A percentile compares a stretch with the other conserved stretches of the same genome.
phyloP scores from a whole-genome alignment of 495 filamentous ascomycete genomes.

The Friedmanniomyces simplex region DNA sequence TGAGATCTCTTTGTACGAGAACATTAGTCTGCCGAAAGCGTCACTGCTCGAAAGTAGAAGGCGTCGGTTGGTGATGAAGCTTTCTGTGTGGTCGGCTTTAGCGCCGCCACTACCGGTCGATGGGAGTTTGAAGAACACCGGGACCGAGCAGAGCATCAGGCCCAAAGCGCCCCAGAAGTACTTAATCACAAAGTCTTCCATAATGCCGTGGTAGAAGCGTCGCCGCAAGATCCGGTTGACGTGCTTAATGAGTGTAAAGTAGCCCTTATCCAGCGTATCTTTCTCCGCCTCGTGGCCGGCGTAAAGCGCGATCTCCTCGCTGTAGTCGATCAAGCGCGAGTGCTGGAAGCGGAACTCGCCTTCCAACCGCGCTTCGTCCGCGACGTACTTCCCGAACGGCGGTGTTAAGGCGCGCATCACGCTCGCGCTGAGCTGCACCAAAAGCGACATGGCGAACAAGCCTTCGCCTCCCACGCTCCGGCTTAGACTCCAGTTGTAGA shows the following conservation, averaged over 20 bases:
- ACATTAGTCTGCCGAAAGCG: conserved; percentile 94
- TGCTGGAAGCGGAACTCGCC: conserved; percentile 96
- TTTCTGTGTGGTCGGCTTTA: conserved; percentile 87
- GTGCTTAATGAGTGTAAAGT: conserved; percentile 97
- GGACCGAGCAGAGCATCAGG: conserved; percentile 85
- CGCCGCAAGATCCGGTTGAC: conserved; percentile 88
- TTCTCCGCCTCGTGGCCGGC: conserved; percentile 93
- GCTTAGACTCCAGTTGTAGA: conserved; percentile 90
- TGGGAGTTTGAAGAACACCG: conserved; percentile 90
- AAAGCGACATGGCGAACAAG: conserved; percentile 81
- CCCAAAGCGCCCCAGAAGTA: conserved; percentile 98
- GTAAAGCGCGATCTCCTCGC: conserved; percentile 89
- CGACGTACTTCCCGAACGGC: conserved; percentile 97
- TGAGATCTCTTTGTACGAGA: conserved; percentile 92
- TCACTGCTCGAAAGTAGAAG: conserved; percentile 88
- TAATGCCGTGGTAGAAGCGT: conserved; percentile 88
- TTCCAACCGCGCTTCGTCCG: conserved; percentile 87
- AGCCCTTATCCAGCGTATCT: conserved; percentile 92
- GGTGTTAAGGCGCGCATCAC: conserved; percentile 92
- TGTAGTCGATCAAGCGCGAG: conserved; percentile 85
- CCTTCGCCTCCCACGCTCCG: conserved; percentile 91
- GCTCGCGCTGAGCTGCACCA: conserved; percentile 85
- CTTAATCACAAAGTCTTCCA: conserved; percentile 99
- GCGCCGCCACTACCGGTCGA: conserved; percentile 42
- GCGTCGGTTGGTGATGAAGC: conserved; percentile 87